Evolutionary conservation across 73 alveolate genomes (phyloP), one percentile per base, ranked within the genome.

Genomic region (Paramecium tetraurelia): DNA sequence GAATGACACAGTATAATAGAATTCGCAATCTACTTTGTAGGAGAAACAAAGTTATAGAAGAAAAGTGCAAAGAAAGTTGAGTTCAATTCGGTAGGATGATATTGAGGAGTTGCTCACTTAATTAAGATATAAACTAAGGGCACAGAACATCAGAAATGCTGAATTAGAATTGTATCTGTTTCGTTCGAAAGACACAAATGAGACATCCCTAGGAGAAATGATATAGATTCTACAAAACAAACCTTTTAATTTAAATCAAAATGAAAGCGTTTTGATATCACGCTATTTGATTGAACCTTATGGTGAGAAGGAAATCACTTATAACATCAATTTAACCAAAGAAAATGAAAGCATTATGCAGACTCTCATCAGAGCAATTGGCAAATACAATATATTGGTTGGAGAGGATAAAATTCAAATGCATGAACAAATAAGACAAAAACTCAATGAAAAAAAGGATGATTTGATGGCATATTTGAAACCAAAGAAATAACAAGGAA

Each of bases 301-400:
- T 80, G 90, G 90, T 7, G 90, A 80, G 18, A 80, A 80, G 33
- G 90, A 80, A 43, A 80, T 80, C 4, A 80, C 90, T 5, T 80
- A 44, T 35, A 80, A 80, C 12, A 41, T 80, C n/a, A 80, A 80
- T 46, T 21, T 80, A 20, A 18, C 71, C 9, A 80, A 46, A 43
- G 90, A 80, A 1, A 80, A 80, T 80, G 90, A 80, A 22, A 31
- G 63, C 12, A 80, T 80, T 2, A 22, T 80, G 70, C 7, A 40
- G 24, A 27, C 46, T 2, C 24, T 80, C 8, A 44, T 46, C 0
- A 80, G 72, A 80, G 70, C 76, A 21, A 22, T 80, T 11, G 90
- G 90, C 3, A 44, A 80, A 22, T 80, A 80, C 46, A 44, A 41
- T 48, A 80, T 80, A 11, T 35, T 80, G 27, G 76, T 80, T 43